Evolutionary conservation across 1,284 basidiomycete species (phyloP), one percentile per base, ranked within the genome.

Genomic region (Rhizoctonia solani): DNA sequence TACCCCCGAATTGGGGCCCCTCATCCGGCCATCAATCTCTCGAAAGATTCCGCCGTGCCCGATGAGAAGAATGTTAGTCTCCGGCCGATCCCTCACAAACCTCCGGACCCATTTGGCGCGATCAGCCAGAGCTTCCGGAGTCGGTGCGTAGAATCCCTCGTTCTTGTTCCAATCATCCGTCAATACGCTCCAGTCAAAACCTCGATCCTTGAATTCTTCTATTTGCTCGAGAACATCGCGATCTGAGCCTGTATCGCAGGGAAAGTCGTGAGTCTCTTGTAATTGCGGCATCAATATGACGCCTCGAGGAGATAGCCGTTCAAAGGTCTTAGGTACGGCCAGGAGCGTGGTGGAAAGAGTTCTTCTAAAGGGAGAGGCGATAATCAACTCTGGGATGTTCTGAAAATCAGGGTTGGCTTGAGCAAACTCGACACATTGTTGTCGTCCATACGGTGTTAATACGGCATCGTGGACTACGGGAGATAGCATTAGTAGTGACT

Each of bases 231-330:
- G 49, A 13, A 65, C 49, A 21, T 34, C 49, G 13, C 59, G 32
- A 32, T 65, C 59, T 14, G 59, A 65, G n/a, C 59, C 59, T 4
- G 59, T 65, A 23, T 65, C 59, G 59, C 59, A 65, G 13, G 49
- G 59, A 6, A 53, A 53, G 34, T 65, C 59, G 23, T 65, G 59
- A 11, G 49, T 65, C 49, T 65, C 59, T 44, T 65, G 59, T 16
- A 65, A 39, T 25, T 65, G 59, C 9, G 59, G 59, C 6, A 65
- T 23, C 14, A 65, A 23, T 14, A 53, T 53, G 13, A 65, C 49
- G 13, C 53, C 41, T 21, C 59, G 37, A 14, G 44, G 21, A 23
- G 34, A 19, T n/a, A 65, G 49, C 23, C 59, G 49, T 11, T 29
- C 29, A 41, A 37, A 65, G 23, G 59, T 49, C 30, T 53, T n/a